These are phyloP conservation scores for Amylocystis lapponica DNA, from an alignment of 768 basidiomycete species.

Conservation along the genomic window DNA sequence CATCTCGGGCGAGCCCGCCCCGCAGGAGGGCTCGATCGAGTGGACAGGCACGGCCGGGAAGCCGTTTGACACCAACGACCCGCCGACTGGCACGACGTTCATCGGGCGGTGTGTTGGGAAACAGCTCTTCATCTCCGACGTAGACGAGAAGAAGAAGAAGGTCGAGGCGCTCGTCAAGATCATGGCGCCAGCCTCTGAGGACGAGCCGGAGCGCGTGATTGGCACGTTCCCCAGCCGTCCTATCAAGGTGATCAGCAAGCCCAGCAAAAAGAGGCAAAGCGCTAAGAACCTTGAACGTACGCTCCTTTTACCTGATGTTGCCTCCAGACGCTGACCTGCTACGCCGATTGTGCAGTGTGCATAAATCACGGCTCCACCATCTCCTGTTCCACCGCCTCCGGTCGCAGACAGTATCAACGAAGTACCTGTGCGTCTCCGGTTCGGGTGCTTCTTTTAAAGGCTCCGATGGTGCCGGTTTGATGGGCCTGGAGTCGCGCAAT, in stretches of 20 bases:
- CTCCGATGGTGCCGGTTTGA: slow-evolving; percentile 82
- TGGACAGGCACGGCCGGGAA: slow-evolving; percentile 87
- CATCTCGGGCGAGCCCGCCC: slow-evolving; percentile 85
- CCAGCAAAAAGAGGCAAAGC: slow-evolving; percentile 93
- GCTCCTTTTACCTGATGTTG: slow-evolving; percentile 27
- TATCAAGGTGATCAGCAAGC: slow-evolving; percentile 99
- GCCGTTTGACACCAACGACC: slow-evolving; percentile 73
- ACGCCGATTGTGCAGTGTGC: slow-evolving; percentile 61
- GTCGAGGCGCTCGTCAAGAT: slow-evolving; percentile 92
- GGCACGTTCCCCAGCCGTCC: slow-evolving; percentile 88
- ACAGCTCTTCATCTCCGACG: slow-evolving; percentile 91
- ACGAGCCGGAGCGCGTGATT: slow-evolving; percentile 77
- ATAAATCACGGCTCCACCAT: slow-evolving; percentile 95
- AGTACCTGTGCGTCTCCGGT: slow-evolving; percentile 93
- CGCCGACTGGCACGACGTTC: slow-evolving; percentile 79
- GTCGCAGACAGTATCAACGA: slow-evolving; percentile 93
- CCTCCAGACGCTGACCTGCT: slow-evolving; percentile 8
- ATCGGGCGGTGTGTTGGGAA: slow-evolving; percentile 93
- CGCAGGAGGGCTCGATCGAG: slow-evolving; percentile 79
- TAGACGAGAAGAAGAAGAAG: slow-evolving; percentile 92
- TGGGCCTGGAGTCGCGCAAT: slow-evolving; percentile 71
- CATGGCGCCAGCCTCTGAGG: slow-evolving; percentile 71
- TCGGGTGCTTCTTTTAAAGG: slow-evolving; percentile 90
- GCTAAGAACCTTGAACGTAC: slow-evolving; percentile 89
- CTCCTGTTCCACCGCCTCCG: slow-evolving; percentile 94